Base-by-base conservation (phyloP, 371 early-diverging fungal genomes). In the Mucor circinelloides region DNA sequence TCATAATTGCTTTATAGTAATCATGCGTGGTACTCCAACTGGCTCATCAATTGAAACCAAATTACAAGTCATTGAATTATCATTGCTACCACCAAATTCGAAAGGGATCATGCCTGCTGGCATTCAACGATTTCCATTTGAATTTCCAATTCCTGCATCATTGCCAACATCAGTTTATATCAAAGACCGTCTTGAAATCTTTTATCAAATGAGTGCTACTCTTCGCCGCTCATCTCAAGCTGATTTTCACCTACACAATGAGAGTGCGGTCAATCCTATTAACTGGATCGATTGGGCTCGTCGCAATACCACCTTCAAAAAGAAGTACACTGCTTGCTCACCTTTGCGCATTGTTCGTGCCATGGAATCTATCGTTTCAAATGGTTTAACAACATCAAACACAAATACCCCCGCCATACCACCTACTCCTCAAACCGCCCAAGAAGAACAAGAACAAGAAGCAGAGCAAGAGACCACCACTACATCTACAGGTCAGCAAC, bases 91-190 rank as follows among this genome's bases (percentile, higher is more conserved):
- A 15, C 81, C 79, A 42, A 78, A 78, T 36, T 55, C 71, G 17
- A 66, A 75, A 55, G 81, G 81, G 2, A 68, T 78, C 3, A 81
- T 81, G 73, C 79, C 81, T 25, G 69, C 79, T 10, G 81, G 81
- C 8, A 63, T 72, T 9, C 81, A 81, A 25, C 69, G 81, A 25
- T 81, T 81, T 31, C 81, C 81, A 19, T 81, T 81, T 54, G 81
- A 81, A 61, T 78, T 81, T 38, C 79, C 81, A 30, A 70, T 81
- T 5, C 77, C 81, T 40, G 64, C 79, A 15, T 69, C 77, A 3
- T 32, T 81, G 21, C 81, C 81, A 31, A 64, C 73, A 15, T 74
- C 70, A 19, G 27, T 72, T 30, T 46, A 32, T 17, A 81, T 81
- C 27, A 64, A 66, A 19, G 64, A 73, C 10, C 81, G 81, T 25